Evolutionary conservation across 2,329 filamentous ascomycete species (phyloP).

Genomic region (Verticillium nonalfalfae): DNA sequence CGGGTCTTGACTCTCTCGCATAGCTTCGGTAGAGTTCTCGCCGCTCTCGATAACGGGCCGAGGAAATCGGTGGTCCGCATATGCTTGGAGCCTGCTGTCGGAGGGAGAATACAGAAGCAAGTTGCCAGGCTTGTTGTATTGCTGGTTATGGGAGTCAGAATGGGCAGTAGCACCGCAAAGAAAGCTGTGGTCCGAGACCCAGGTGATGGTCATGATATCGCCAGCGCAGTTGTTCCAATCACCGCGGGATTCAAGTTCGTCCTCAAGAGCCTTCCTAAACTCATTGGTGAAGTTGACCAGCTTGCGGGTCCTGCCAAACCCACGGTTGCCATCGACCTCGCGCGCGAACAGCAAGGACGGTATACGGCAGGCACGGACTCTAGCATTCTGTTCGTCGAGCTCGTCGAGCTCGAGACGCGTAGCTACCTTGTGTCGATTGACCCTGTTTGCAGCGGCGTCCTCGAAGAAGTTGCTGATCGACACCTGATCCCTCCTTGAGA

Average conservation of each 20-base stretch:
- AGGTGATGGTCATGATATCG: slow-evolving; percentile 52
- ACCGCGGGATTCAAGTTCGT: slow-evolving; percentile 40
- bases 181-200: slow-evolving; percentile 47
- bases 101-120: slow-evolving; percentile 46
- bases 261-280: slow-evolving; percentile 40
- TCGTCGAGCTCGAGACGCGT: slow-evolving; percentile 25
- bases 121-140: slow-evolving; percentile 61
- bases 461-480: slow-evolving; percentile 30
- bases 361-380: slow-evolving; percentile 22
- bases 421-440: slow-evolving; percentile 11
- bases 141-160: slow-evolving; percentile 56
- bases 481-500: slow-evolving; percentile 16
- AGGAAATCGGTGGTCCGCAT: slow-evolving; percentile 50
- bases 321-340: slow-evolving; percentile 38
- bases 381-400: slow-evolving; percentile 17
- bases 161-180: slow-evolving; percentile 58
- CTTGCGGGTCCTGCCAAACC: slow-evolving; percentile 31
- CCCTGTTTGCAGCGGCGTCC: slow-evolving; percentile 23
- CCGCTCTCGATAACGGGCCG: slow-evolving; percentile 46
- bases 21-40: slow-evolving; percentile 49
- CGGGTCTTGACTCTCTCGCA: slow-evolving; percentile 52
- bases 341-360: slow-evolving; percentile 39
- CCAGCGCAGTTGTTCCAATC: slow-evolving; percentile 58
- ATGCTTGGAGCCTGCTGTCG: slow-evolving; percentile 38
- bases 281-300: slow-evolving; percentile 39